Evolutionary conservation across 2,329 filamentous ascomycete genomes (phyloP), one percentile per base, ranked within the genome.

Genomic region (Talaromyces sp.): DNA sequence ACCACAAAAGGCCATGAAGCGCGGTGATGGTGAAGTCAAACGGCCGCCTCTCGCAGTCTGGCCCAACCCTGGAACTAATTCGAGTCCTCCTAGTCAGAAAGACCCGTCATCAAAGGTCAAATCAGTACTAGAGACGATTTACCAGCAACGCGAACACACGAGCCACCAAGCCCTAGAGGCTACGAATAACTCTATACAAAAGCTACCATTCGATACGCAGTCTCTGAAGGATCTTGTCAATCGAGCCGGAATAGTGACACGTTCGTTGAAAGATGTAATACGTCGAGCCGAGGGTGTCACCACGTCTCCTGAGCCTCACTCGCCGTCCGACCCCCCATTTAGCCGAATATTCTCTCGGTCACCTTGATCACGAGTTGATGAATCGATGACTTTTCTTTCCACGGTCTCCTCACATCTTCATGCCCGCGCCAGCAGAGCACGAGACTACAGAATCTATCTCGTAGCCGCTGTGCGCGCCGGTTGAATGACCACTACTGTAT

Each of bases 181-280:
- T 10, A 65, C 70, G 17, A 56, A 66, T 32, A 73, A 70, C n/a
- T 43, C 59, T 13, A 51, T 53, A 46, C 67, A 73, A 57, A 88
- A 87, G 66, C 80, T 88, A n/a, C 84, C 84, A 0, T 88, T 88
- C 68, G 85, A 88, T 67, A 88, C 85, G 2, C 83, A 83, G 27
- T 87, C 86, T 50, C 77, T 88, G 14, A 80, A 81, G 64, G 83
- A 86, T 67, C 83, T 88, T 59, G 85, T 88, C 27, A 69, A 77
- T 29, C 76, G 79, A 49, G 79, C 79, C 17, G 78, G 79, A 19
- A 78, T 79, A 31, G 77, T 81, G 50, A 81, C 78, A 19, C 73
- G 79, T 53, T 76, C 79, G 13, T 65, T 81, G 58, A 81, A 81
- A 64, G 79, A 81, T 61, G 75, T 80, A 54, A 74, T 81, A 51